Base-by-base conservation (phyloP, 2,329 filamentous ascomycete genomes). In the Penicillium glabrum region DNA sequence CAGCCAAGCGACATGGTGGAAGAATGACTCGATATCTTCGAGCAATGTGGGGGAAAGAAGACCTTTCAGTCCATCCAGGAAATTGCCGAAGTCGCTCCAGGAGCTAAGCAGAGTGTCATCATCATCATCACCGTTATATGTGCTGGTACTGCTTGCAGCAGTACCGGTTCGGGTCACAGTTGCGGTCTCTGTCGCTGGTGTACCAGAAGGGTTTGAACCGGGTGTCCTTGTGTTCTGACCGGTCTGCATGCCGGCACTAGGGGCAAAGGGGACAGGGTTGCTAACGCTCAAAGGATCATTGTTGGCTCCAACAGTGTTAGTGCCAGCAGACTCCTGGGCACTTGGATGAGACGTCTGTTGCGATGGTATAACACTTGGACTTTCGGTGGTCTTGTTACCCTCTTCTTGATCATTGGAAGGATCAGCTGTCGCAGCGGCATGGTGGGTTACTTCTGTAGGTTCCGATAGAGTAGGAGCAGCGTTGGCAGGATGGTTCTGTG, bases 1-100 rank as follows among this genome's bases (percentile, higher is more conserved):
- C 29, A 72, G 59, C 45, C 67, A 69, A n/a, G 69, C 68, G 44
- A 72, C 58, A 44, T 72, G 69, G 54, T 72, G 64, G 63, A 72
- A 68, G 60, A 72, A 72, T n/a, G 69, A 71, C 43, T 72, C 67
- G 10, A 71, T 60, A 54, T 72, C 64, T 27, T 63, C 61, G 9
- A 72, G 52, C 37, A 72, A 62, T 2, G 66, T 70, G 5, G 69
- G 69, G 8, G 65, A 65, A 9, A 72, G 58, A 24, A 72, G 58
- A 23, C 69, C 69, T 5, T 63, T 56, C 23, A 67, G 46, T 5
- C 67, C 67, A 45, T 56, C 54, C 5, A 76, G 72, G 58, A 78
- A 75, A 41, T 51, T 51, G 13, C 48, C 54, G 26, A 60, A 54
- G 24, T 57, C 57, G n/a, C 39, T 37, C 46, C 50, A 56, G 11